Conservation (phyloP, 2,329 filamentous ascomycete species). For the Septoria petroselini region DNA sequence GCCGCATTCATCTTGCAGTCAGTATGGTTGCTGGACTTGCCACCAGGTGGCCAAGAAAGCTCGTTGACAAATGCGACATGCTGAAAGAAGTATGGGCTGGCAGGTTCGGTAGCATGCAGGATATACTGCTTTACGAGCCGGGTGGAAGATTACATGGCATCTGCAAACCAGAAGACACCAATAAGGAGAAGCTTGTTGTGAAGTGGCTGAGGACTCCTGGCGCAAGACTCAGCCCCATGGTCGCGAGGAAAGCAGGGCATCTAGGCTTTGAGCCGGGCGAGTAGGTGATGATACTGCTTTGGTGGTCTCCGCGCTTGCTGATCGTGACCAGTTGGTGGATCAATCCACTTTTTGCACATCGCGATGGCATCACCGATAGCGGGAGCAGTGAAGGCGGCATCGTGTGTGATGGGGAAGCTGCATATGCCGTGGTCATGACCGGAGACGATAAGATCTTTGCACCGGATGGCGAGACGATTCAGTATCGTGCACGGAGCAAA, state of each 20-base stretch:
- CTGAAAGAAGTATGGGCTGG: slow-evolving; percentile 43
- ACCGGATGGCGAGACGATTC: slow-evolving; percentile 39
- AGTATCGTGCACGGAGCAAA: slow-evolving; percentile 41
- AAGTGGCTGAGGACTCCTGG: slow-evolving; percentile 36
- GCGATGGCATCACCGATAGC: slow-evolving; percentile 49
- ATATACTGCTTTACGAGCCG: slow-evolving; percentile 43
- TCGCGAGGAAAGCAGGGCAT: slow-evolving; percentile 40
- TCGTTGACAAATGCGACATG: slow-evolving; percentile 47
- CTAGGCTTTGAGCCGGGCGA: slow-evolving; percentile 49
- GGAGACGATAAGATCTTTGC: slow-evolving; percentile 41
- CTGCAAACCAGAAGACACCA: slow-evolving; percentile 40
- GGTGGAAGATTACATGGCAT: slow-evolving; percentile 46
- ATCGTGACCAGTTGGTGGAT: slow-evolving; percentile 48
- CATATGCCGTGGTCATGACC: slow-evolving; percentile 48
- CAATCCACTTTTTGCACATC: slow-evolving; percentile 47
- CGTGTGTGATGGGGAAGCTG: slow-evolving; percentile 42
- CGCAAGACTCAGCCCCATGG: slow-evolving; percentile 35
- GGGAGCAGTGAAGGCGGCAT: slow-evolving; percentile 44
- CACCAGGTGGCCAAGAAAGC: slow-evolving; percentile 47
- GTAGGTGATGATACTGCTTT: slow-evolving; percentile 29
- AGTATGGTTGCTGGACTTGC: slow-evolving; percentile 44
- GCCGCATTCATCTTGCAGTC: slow-evolving; percentile 48
- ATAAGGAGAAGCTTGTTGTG: slow-evolving; percentile 38
- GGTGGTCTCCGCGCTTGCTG: background rate
- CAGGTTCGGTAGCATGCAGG: slow-evolving; percentile 37